A percentile compares a stretch with the other conserved stretches of the same genome.
Evolutionary conservation across 1,284 basidiomycete species (phyloP).

Genomic region (Gymnopus androsaceus): DNA sequence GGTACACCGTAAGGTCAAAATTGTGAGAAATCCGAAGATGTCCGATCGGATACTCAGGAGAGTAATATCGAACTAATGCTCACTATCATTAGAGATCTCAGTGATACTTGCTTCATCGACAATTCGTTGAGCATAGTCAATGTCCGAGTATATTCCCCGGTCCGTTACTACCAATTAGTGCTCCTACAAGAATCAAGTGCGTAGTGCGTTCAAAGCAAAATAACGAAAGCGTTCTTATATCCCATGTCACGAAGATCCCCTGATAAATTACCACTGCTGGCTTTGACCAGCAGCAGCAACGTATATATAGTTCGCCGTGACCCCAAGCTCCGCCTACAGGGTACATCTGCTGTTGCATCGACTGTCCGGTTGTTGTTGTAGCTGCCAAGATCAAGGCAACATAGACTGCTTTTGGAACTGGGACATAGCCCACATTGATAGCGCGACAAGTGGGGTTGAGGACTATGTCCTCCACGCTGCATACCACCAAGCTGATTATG

Average conservation of each 20-base stretch:
- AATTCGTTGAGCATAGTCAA: no score
- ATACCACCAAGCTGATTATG: conserved; percentile 8
- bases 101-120: not conserved
- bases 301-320: conserved; percentile 1
- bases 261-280: conserved; percentile 31
- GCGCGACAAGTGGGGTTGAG: no score
- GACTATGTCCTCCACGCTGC: no score
- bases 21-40: not conserved
- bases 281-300: conserved; percentile 20
- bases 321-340: conserved; percentile 20
- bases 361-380: conserved; percentile 14
- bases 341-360: conserved; percentile 17
- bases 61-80: not conserved
- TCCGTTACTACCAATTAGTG: no score
- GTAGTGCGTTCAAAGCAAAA: conserved; percentile 2
- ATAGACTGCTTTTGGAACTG: conserved; percentile 25
- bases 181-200: not conserved
- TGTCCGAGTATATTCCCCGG: no score
- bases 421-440: conserved; percentile 21
- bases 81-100: no score
- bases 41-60: no score
- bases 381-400: conserved; percentile 21
- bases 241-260: not conserved
- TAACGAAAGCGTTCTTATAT: no score
- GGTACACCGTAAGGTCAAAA: no score